Evolutionary conservation across 345 rosid genomes (phyloP), one percentile per base, ranked within the genome.

Genomic region (Eucalyptus brandiana): DNA sequence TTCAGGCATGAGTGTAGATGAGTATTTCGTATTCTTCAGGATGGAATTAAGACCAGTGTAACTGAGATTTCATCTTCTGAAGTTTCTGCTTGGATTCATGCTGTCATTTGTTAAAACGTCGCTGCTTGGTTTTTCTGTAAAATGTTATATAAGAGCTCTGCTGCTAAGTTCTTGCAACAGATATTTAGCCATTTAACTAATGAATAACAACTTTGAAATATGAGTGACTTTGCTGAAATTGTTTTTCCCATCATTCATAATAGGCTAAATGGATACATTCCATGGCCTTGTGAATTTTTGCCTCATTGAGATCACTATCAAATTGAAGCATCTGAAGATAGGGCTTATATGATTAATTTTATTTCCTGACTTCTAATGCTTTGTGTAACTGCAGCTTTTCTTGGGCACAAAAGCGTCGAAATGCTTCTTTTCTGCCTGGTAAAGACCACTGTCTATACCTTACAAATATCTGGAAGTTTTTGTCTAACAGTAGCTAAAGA

Each of bases 371-470:
- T 37, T 76, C 13, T 37, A 40, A 76, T 45, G 42, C n/a, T n/a
- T 53, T 81, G 21, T 87, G 32, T 67, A 18, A 87, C 86, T 65
- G 87, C 95, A 94, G 96, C 60, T 93, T 94, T 88, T 92, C 96
- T 60, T 94, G 96, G 96, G 93, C 93, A 47, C 93, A 92, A 87
- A 90, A 69, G 87, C 95, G 93, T 76, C 94, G 86, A 85, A 42
- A 88, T 76, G 92, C 93, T 44, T 76, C 85, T 44, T 92, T 94
- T 88, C 88, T 93, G 54, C 94, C 95, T 50, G 96, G 96, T 94
- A 91, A 86, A 42, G 56, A 12, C 11, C 21, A 65, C 88, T n/a
- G 40, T n/a, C 72, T 32, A n/a, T 60, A 40, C 56, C 54, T 86
- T 62, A 50, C 17, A 80, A 21, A 76, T 76, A 37, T 76, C 83